phyloP scores from a whole-genome alignment of 2,329 filamentous ascomycete genomes.

The Aspergillus eucalypticola region DNA sequence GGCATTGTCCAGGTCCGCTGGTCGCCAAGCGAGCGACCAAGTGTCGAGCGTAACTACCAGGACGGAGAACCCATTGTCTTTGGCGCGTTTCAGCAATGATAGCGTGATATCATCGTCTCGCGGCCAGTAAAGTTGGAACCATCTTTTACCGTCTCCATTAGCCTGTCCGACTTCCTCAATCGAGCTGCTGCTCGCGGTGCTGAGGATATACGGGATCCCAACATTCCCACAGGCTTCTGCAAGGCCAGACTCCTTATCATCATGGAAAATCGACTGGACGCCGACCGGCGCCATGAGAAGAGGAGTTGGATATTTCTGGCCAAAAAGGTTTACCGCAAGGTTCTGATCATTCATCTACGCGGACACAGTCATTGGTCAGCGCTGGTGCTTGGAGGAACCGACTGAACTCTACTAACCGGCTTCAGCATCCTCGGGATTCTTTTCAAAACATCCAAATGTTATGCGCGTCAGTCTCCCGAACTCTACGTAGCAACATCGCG shows the following conservation, averaged over 20 bases:
- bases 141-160: slow-evolving; percentile 59
- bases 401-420: slow-evolving; percentile 19
- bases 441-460: slow-evolving; percentile 15
- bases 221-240: slow-evolving; percentile 63
- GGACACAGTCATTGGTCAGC: background rate
- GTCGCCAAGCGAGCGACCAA: slow-evolving; percentile 66
- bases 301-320: slow-evolving; percentile 51
- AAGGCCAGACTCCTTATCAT: slow-evolving; percentile 64
- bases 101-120: slow-evolving; percentile 64
- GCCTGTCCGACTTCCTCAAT: slow-evolving; percentile 68
- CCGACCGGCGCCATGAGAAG: slow-evolving; percentile 68
- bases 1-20: slow-evolving; percentile 64
- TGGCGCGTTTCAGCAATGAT: slow-evolving; percentile 63
- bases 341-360: slow-evolving; percentile 44
- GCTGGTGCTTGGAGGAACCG: background rate
- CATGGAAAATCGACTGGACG: slow-evolving; percentile 67
- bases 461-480: background rate
- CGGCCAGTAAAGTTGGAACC: slow-evolving; percentile 78
- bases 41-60: slow-evolving; percentile 74
- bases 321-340: slow-evolving; percentile 56
- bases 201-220: slow-evolving; percentile 66
- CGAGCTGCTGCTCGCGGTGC: slow-evolving; percentile 62
- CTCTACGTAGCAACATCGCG: background rate
- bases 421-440: slow-evolving; percentile 57
- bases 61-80: slow-evolving; percentile 62